Evolutionary conservation across 2,329 filamentous ascomycete species (phyloP).

Genomic region (Stylonectria norvegica): DNA sequence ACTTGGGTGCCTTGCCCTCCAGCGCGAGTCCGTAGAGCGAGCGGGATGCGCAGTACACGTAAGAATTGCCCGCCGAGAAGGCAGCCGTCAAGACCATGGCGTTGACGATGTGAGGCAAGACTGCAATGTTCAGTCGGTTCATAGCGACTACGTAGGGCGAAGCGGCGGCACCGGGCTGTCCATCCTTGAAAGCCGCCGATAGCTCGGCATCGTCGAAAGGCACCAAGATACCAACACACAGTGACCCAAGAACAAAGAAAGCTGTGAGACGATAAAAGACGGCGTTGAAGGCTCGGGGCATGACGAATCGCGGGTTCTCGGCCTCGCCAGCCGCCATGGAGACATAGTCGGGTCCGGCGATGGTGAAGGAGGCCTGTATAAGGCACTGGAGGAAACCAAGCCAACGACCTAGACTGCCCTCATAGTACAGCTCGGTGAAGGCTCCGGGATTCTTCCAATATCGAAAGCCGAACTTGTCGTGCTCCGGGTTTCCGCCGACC

Average conservation of each 20-base stretch:
- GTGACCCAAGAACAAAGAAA: conserved; percentile 72
- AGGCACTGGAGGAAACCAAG: conserved; percentile 74
- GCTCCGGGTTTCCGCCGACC: conserved; percentile 74
- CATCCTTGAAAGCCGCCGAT: conserved; percentile 55
- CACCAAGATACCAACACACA: conserved; percentile 69
- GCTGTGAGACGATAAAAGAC: conserved; percentile 74
- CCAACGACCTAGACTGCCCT: conserved; percentile 65
- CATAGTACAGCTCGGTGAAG: conserved; percentile 63
- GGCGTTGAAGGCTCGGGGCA: conserved; percentile 73
- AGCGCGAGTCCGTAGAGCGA: conserved; percentile 66
- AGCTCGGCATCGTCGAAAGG: conserved; percentile 65
- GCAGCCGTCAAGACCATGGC: conserved; percentile 67
- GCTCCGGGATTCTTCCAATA: conserved; percentile 66
- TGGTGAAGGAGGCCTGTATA: conserved; percentile 66
- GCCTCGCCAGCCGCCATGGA: conserved; percentile 68
- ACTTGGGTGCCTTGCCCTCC: conserved; percentile 61
- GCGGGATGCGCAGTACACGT: conserved; percentile 62
- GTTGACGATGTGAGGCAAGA: conserved; percentile 70
- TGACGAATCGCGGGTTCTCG: conserved; percentile 63
- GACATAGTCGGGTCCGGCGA: conserved; percentile 66
- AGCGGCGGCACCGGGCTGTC: conserved; percentile 63
- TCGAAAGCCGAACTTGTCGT: conserved; percentile 68
- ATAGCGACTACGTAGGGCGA: conserved; percentile 68
- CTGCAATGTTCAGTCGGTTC: conserved; percentile 58
- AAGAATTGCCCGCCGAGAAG: conserved; percentile 64